These are phyloP conservation scores for Xylaria scruposa DNA, from an alignment of 495 filamentous ascomycete genomes.

Conservation along the genomic window DNA sequence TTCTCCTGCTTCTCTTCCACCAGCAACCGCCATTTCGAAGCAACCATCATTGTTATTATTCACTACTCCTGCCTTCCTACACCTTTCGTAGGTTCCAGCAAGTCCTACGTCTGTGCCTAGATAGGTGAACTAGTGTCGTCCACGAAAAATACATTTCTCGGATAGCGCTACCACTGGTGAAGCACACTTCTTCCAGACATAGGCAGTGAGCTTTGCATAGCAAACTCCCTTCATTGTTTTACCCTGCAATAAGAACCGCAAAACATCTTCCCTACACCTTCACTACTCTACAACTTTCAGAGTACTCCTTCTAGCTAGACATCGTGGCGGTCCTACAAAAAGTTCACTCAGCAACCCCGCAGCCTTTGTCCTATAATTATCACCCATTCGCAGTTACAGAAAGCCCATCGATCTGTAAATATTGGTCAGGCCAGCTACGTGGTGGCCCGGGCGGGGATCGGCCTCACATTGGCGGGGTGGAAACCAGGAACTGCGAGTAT, in stretches of 20 bases:
- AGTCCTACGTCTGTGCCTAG: background rate
- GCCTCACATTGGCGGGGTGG: conserved; percentile 41
- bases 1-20: conserved; percentile 21
- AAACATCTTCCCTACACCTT: conserved; percentile 1
- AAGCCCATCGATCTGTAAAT: conserved; percentile 14
- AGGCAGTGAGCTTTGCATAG: conserved; percentile 10
- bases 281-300: background rate
- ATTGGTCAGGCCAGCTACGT: conserved; percentile 30
- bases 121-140: conserved; percentile 5
- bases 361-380: conserved; percentile 24
- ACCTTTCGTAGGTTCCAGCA: background rate
- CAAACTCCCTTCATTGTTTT: conserved; percentile 3
- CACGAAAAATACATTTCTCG: conserved; percentile 3
- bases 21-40: conserved; percentile 15
- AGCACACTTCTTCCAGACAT: background rate
- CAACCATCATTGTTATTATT: conserved; percentile 16
- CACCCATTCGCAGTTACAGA: conserved; percentile 22
- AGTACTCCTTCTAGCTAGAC: background rate
- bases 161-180: background rate
- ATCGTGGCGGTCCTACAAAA: conserved; percentile 28
- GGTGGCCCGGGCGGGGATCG: conserved; percentile 41
- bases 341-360: conserved; percentile 19
- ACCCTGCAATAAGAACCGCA: conserved; percentile 5
- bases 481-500: conserved; percentile 37
- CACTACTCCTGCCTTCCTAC: conserved; percentile 6